Conservation (phyloP, 2,329 filamentous ascomycete genomes). For the Colletotrichum tamarilloi region DNA sequence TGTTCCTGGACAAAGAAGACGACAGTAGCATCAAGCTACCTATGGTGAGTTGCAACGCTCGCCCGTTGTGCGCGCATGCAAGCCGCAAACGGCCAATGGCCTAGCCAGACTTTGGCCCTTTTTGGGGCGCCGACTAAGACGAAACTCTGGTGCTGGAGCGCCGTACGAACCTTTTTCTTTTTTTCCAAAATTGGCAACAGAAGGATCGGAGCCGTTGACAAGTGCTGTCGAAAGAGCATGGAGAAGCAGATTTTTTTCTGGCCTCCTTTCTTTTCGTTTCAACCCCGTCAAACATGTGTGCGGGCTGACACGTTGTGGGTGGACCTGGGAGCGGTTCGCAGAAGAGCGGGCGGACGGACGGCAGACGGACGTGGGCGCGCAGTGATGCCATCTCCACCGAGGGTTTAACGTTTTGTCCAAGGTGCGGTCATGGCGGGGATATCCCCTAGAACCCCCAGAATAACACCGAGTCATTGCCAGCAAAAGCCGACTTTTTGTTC, state of each 20-base stretch:
- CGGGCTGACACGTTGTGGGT: slow-evolving; percentile 22
- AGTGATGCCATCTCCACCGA: slow-evolving; percentile 12
- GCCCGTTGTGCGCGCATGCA: slow-evolving; percentile 14
- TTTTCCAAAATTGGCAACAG: slow-evolving; percentile 12
- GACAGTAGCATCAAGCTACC: neutral
- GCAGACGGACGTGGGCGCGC: neutral
- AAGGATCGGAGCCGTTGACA: neutral
- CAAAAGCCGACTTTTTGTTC: slow-evolving; percentile 2
- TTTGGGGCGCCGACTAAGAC: slow-evolving; percentile 12
- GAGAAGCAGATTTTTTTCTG: neutral
- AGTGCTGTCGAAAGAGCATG: neutral
- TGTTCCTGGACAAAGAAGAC: neutral
- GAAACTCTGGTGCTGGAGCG: slow-evolving; percentile 15
- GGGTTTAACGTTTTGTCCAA: neutral
- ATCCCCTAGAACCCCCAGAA: slow-evolving; percentile 8
- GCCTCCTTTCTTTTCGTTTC: neutral
- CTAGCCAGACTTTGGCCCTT: slow-evolving; percentile 19
- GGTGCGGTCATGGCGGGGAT: slow-evolving; percentile 18
- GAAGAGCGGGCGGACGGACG: neutral
- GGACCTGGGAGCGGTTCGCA: slow-evolving; percentile 14
- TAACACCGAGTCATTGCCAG: slow-evolving; percentile 14
- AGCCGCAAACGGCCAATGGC: neutral
- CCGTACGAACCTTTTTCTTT: neutral
- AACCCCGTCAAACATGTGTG: slow-evolving; percentile 21
- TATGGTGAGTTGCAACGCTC: slow-evolving; percentile 16